Evolutionary conservation across 345 rosid genomes (phyloP).

Genomic region (Hypericum perforatum): DNA sequence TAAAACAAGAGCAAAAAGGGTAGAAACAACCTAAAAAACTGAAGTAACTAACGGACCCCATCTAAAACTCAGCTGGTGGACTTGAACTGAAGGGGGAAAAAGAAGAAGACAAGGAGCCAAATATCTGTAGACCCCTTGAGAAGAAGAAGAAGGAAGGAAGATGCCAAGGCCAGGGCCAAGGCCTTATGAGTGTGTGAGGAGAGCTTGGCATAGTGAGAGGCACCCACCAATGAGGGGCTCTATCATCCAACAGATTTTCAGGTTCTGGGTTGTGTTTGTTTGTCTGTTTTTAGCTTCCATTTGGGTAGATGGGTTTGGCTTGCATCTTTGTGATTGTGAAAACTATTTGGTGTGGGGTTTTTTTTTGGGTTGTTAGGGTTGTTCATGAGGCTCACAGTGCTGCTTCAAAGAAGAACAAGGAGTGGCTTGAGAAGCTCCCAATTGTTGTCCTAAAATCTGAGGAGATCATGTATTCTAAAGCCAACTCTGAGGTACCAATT

Average conservation of each 20-base stretch:
- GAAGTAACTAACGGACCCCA: constrained; percentile 5
- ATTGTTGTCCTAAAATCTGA: constrained; percentile 74
- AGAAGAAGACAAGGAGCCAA: too few species aligned
- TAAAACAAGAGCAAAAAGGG: neutral
- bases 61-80: too few species aligned
- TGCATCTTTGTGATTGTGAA: constrained; percentile 12
- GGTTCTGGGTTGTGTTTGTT: constrained; percentile 41
- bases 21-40: constrained; percentile 10
- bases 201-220: constrained; percentile 98
- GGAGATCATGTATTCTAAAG: constrained; percentile 96
- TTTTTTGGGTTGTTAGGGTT: constrained; percentile 40
- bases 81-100: too few species aligned
- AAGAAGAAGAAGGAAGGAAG: constrained; percentile 12
- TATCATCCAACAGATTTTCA: constrained; percentile 82
- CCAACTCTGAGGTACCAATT: constrained; percentile 74
- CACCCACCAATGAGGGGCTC: constrained; percentile 88
- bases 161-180: constrained; percentile 97
- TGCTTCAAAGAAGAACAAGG: constrained; percentile 68
- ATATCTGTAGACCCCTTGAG: neutral
- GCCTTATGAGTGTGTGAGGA: constrained; percentile 87
- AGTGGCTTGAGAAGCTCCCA: constrained; percentile 89
- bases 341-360: neutral
- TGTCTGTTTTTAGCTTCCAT: constrained; percentile 5
- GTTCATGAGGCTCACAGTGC: constrained; percentile 51
- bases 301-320: neutral